Percentiles rank a stretch among this genome's conserved stretches.
phyloP scores from a whole-genome alignment of 331 rosid species.

The Rosa hybrid region DNA sequence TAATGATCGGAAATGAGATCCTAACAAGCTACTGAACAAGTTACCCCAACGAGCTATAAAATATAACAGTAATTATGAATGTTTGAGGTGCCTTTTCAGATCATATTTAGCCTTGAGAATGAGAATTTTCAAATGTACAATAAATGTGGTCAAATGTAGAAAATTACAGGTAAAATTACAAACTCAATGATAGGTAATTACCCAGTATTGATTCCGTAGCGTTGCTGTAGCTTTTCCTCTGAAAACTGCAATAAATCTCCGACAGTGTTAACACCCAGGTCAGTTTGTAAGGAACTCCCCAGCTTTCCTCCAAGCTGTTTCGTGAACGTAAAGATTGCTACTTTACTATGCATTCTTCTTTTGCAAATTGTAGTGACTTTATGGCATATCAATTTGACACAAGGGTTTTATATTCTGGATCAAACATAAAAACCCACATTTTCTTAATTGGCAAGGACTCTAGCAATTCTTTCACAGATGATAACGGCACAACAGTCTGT shows the following conservation, averaged over 20 bases:
- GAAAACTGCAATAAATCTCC: slow-evolving; percentile 86
- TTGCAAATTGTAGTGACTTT: neutral
- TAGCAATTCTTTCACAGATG: slow-evolving; percentile 85
- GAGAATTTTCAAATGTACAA: neutral
- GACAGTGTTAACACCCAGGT: slow-evolving; percentile 75
- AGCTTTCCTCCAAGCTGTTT: slow-evolving; percentile 99
- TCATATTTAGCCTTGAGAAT: neutral
- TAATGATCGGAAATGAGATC: slow-evolving; percentile 36
- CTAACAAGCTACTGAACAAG: slow-evolving; percentile 22
- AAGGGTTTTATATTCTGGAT: neutral
- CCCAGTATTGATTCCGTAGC: slow-evolving; percentile 93
- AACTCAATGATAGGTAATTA: slow-evolving; percentile 26
- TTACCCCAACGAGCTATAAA: slow-evolving; percentile 10
- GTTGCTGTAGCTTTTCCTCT: slow-evolving; percentile 80
- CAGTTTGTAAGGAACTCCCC: slow-evolving; percentile 82
- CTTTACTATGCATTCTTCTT: slow-evolving; percentile 9
- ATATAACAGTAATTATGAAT: slow-evolving; percentile 4
- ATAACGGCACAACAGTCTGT: slow-evolving; percentile 87
- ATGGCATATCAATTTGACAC: neutral
- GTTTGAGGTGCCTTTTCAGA: neutral
- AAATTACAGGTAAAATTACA: neutral
- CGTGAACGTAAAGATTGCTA: slow-evolving; percentile 48
- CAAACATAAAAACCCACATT: slow-evolving; percentile 48
- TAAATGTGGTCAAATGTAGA: neutral
- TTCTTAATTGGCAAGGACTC: slow-evolving; percentile 87